Conservation (phyloP, 2,329 filamentous ascomycete species). For the Canariomyces notabilis region DNA sequence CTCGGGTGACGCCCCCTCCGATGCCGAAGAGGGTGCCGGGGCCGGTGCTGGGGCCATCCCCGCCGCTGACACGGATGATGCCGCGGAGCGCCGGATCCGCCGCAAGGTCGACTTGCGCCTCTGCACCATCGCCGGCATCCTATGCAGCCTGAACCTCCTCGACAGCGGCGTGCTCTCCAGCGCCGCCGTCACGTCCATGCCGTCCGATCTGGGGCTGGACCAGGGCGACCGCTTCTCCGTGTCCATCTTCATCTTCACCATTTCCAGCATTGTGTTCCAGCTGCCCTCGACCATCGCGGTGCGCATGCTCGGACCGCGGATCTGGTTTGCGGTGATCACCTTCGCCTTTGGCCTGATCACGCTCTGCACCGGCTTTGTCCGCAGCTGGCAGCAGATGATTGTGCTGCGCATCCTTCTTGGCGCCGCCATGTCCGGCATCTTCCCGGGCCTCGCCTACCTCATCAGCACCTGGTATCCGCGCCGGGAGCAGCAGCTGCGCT, state of each 20-base stretch:
- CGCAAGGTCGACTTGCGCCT: constrained; percentile 63
- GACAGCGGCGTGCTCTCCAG: constrained; percentile 66
- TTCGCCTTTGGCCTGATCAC: constrained; percentile 60
- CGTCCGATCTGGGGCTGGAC: constrained; percentile 56
- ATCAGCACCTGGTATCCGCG: constrained; percentile 59
- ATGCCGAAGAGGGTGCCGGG: background rate
- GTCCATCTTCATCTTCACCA: constrained; percentile 68
- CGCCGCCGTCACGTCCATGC: constrained; percentile 65
- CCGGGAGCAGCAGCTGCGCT: constrained; percentile 60
- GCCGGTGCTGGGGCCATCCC: background rate
- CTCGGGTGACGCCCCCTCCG: background rate
- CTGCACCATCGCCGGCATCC: constrained; percentile 65
- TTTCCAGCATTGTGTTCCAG: constrained; percentile 63
- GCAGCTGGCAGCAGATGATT: constrained; percentile 66
- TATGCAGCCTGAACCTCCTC: constrained; percentile 64
- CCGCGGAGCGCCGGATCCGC: constrained; percentile 45
- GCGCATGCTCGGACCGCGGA: constrained; percentile 57
- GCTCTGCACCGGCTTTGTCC: constrained; percentile 62
- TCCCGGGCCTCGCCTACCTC: constrained; percentile 47
- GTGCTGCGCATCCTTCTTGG: constrained; percentile 60
- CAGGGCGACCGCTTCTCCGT: constrained; percentile 62
- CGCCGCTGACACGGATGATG: constrained; percentile 8
- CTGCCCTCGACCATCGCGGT: constrained; percentile 64
- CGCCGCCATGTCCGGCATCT: constrained; percentile 54
- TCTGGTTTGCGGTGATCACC: constrained; percentile 58